Evolutionary conservation across 2,329 filamentous ascomycete species (phyloP).

Genomic region (Tolypocladium inflatum): DNA sequence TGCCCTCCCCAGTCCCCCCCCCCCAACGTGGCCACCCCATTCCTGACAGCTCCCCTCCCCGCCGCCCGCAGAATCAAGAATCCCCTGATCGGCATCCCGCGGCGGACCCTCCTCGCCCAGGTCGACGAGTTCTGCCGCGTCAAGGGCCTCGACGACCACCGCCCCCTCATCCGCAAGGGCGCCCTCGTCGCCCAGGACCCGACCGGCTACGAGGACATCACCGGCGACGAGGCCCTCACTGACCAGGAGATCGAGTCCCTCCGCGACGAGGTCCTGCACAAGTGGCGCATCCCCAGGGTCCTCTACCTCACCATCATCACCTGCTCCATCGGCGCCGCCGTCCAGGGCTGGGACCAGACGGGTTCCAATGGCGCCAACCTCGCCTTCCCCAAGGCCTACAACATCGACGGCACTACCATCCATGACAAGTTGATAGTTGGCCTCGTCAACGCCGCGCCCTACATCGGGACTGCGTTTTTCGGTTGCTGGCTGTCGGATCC

Average conservation of each 20-base stretch:
- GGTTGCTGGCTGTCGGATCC: slow-evolving; percentile 62
- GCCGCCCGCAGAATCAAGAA: slow-evolving; percentile 28
- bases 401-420: slow-evolving; percentile 24
- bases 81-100: slow-evolving; percentile 42
- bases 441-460: slow-evolving; percentile 53
- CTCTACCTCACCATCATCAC: slow-evolving; percentile 59
- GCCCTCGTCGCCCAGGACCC: slow-evolving; percentile 68
- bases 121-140: slow-evolving; percentile 53
- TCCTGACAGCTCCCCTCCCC: slow-evolving; percentile 6
- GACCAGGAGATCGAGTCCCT: slow-evolving; percentile 51
- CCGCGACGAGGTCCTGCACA: slow-evolving; percentile 53
- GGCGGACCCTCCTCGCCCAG: slow-evolving; percentile 39
- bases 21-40: not conserved
- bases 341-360: slow-evolving; percentile 61
- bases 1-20: not conserved
- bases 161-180: slow-evolving; percentile 53
- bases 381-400: slow-evolving; percentile 46
- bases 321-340: slow-evolving; percentile 61
- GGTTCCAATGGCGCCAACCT: slow-evolving; percentile 55
- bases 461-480: slow-evolving; percentile 36
- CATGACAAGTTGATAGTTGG: slow-evolving; percentile 45
- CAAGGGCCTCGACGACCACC: slow-evolving; percentile 48
- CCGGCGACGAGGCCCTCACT: slow-evolving; percentile 45
- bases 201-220: slow-evolving; percentile 48
- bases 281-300: slow-evolving; percentile 53